These are phyloP conservation scores for Gynostemma pentaphyllum DNA, from an alignment of 306 rosid species.

Conservation along the genomic window DNA sequence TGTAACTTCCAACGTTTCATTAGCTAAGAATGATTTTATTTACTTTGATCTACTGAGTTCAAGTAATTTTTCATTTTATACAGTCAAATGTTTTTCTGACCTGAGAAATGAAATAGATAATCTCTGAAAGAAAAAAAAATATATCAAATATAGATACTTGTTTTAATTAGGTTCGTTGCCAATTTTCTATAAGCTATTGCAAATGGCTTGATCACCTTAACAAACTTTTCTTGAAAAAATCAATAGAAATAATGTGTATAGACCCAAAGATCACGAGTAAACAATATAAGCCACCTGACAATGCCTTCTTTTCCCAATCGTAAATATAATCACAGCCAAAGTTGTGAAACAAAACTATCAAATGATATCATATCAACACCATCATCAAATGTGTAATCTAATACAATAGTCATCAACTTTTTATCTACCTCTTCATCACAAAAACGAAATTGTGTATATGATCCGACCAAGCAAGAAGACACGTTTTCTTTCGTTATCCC, in stretches of 20 bases:
- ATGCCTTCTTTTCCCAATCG: neutral
- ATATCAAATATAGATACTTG: neutral
- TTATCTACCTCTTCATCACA: constrained; percentile 5
- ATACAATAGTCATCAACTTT: neutral
- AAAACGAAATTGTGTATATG: constrained; percentile 6
- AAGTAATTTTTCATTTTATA: no score
- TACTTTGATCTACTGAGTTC: no score
- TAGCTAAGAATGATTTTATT: no score
- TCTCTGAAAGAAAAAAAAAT: neutral
- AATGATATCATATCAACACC: neutral
- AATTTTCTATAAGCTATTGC: neutral
- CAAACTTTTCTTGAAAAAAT: neutral
- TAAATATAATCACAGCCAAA: neutral
- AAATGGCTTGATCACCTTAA: neutral
- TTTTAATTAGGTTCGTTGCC: neutral
- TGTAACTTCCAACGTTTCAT: no score
- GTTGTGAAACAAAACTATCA: neutral
- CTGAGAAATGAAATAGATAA: neutral
- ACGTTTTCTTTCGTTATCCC: neutral
- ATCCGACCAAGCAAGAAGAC: constrained; percentile 6
- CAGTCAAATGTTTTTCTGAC: neutral
- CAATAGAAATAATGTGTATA: neutral
- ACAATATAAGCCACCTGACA: neutral
- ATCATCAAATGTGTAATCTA: constrained; percentile 3
- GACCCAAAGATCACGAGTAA: neutral